Evolutionary conservation across 2,329 filamentous ascomycete species (phyloP).

Genomic region (Albifimbria verrucaria): DNA sequence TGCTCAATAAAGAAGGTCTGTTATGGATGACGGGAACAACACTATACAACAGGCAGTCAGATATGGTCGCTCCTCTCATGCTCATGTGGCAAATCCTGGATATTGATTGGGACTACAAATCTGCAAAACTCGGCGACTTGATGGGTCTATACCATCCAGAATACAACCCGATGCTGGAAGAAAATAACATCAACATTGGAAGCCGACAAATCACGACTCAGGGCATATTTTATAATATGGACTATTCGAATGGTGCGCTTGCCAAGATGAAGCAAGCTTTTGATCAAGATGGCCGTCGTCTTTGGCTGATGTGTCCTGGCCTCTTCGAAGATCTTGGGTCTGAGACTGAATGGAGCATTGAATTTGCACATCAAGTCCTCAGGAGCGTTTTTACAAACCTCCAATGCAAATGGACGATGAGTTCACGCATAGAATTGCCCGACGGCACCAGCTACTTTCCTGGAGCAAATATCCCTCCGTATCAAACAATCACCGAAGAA

Average conservation of each 20-base stretch:
- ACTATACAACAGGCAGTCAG: neutral
- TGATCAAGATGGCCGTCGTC: neutral
- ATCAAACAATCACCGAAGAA: neutral
- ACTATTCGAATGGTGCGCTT: neutral
- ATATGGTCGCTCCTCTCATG: neutral
- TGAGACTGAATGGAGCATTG: neutral
- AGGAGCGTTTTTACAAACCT: neutral
- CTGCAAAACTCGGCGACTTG: neutral
- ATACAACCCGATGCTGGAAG: neutral
- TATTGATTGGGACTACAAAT: neutral
- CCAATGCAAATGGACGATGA: neutral
- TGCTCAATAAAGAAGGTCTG: neutral
- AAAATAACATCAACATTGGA: neutral
- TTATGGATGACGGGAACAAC: neutral
- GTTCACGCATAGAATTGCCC: neutral
- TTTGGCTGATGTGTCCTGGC: neutral
- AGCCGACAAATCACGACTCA: neutral
- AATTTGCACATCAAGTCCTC: neutral
- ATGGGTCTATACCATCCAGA: neutral
- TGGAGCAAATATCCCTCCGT: neutral
- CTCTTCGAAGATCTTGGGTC: neutral
- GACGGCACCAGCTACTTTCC: neutral
- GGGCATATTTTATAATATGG: neutral
- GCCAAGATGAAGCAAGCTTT: neutral
- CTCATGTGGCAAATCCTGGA: neutral